Evolutionary conservation across 2,329 filamentous ascomycete genomes (phyloP), one percentile per base, ranked within the genome.

Genomic region (Xylogone sp.): DNA sequence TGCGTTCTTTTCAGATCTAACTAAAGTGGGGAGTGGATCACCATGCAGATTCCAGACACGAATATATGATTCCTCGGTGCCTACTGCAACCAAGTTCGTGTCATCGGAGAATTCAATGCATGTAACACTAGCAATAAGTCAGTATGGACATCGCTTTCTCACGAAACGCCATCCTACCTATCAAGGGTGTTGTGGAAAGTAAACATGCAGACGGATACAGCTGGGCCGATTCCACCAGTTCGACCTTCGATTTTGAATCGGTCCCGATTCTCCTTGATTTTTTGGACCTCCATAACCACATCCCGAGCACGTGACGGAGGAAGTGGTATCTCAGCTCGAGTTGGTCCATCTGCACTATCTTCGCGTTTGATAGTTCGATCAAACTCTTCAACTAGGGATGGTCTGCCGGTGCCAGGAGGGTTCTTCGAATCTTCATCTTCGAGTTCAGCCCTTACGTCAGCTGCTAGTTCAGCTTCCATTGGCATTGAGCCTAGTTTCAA

Each of bases 161-260:
- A 43, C 10, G 24, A 18, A 45, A 29, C n/a, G 16, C 5, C n/a
- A 43, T 69, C 82, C 75, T 73, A 92, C 90, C 84, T 88, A 69
- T 96, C 91, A 56, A 91, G 86, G 0, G 90, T 96, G 69, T 99
- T 99, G 75, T 99, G 94, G 65, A 97, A 96, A 1, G 94, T 99
- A 68, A 95, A 97, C 88, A 97, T 97, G 75, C 90, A 94, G 21
- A 95, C 86, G 62, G 91, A 96, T 53, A 97, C 78, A 21, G 86
- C 85, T 50, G 90, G 83, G 13, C 92, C 90, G 47, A 92, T 81
- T 8, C 92, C 93, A 16, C 90, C 89, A 12, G 88, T 93, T 29
- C 88, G 83, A 19, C 86, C 83, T 53, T 96, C 89, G 52, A 97
- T 93, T 65, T 84, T 87, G 68, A 97, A 96, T 18, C 93, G 82